Conservation (phyloP, 768 basidiomycete genomes). For the Psilocybe cubensis region DNA sequence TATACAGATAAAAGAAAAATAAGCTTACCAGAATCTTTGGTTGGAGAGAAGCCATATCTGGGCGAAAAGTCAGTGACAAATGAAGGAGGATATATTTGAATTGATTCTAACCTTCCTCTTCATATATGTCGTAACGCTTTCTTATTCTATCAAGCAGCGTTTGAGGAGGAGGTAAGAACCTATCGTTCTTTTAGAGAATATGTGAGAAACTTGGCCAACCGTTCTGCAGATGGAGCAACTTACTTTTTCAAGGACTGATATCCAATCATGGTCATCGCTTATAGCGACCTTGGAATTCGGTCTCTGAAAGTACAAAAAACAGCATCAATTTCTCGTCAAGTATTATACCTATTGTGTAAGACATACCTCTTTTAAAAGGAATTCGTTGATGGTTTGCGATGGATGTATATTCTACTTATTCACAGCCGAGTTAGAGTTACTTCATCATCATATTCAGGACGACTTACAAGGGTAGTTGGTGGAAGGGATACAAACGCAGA, state of each 20-base stretch:
- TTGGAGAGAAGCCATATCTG: not conserved
- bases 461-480: not conserved
- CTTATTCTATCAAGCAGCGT: not conserved
- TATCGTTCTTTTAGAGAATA: not conserved
- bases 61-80: not conserved
- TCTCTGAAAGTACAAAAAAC: not conserved
- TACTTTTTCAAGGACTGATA: constrained; percentile 1
- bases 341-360: not conserved
- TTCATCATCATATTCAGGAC: not conserved
- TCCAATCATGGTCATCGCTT: constrained; percentile 9
- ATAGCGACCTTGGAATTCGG: constrained; percentile 1
- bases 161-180: not conserved
- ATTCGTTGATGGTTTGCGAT: constrained; percentile 2
- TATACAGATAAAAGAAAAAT: not conserved
- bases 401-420: not conserved
- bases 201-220: not conserved
- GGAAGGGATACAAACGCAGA: not conserved
- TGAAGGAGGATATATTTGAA: too few species aligned
- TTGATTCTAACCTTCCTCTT: not conserved
- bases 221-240: not conserved
- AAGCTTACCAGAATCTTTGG: not conserved
- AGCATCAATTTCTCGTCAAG: not conserved
- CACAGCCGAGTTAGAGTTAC: not conserved
- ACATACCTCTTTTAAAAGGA: not conserved
- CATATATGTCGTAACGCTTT: not conserved